phyloP scores from a whole-genome alignment of 1,139 yeast species.

The Kluyveromyces marxianus region DNA sequence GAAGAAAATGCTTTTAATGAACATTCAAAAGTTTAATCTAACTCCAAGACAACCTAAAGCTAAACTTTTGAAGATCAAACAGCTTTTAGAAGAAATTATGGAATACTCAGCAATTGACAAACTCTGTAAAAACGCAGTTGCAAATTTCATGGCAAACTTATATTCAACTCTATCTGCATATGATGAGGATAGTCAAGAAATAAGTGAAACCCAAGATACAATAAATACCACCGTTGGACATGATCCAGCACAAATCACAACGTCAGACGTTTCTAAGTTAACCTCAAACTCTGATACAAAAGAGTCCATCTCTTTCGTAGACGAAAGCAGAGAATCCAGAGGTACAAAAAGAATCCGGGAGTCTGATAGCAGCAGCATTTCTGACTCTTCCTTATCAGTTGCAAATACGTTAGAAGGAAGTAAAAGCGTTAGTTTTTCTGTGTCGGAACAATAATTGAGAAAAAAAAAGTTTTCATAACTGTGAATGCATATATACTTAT shows the following conservation, averaged over 20 bases:
- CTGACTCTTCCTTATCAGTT: neutral
- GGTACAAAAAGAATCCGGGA: constrained; percentile 3
- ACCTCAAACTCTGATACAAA: neutral
- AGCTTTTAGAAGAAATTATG: constrained; percentile 25
- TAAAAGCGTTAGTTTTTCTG: neutral
- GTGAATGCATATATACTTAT: neutral
- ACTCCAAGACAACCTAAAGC: constrained; percentile 30
- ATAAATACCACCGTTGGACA: neutral
- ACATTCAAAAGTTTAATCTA: constrained; percentile 44
- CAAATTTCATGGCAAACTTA: constrained; percentile 33
- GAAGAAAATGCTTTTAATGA: constrained; percentile 49
- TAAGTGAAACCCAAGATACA: neutral
- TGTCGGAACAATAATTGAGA: neutral
- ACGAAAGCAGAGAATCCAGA: neutral
- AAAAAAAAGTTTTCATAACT: neutral
- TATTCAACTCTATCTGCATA: constrained; percentile 20
- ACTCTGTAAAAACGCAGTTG: constrained; percentile 40
- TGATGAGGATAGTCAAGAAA: constrained; percentile 5
- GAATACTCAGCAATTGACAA: constrained; percentile 34
- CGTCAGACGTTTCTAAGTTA: neutral
- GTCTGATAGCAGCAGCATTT: neutral
- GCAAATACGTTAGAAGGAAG: neutral
- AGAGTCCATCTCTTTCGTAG: neutral
- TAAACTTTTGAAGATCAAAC: constrained; percentile 22
- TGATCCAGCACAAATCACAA: neutral